Base-by-base conservation (phyloP, 192 early-diverging fungal species). In the Coemansia sp. region DNA sequence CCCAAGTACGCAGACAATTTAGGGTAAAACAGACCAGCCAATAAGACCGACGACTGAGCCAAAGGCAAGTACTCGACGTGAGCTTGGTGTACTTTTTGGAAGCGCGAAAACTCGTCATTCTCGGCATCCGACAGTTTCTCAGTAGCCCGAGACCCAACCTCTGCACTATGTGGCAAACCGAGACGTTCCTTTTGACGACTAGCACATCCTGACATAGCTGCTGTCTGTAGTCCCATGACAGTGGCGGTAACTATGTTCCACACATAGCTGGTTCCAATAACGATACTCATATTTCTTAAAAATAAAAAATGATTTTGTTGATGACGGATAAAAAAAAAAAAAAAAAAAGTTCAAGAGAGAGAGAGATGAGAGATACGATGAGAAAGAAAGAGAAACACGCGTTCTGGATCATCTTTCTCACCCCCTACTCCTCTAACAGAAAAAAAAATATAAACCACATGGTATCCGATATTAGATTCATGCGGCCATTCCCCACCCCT, bases 11-110 rank as follows among this genome's bases (percentile, higher is more conserved):
- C 82, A 10, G 85, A 77, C 10, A 76, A 57, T 49, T 74, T 76
- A 2, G 85, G 85, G 63, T 79, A 76, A 59, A 84, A 86, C 62
- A 86, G 60, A 0, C 82, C 85, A 1, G 78, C 76, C 14, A 82
- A 49, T 46, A 86, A 63, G 3, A 84, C 76, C 11, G 68, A 71
- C 21, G 77, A 74, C 75, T 82, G 81, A 14, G 72, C 79, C 6
- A 76, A 52, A n/a, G 76, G 76, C 44, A 80, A 26, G 28, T 78
- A 72, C 76, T 86, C 76, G 13, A 80, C 55, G 57, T 86, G 80
- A 44, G 77, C 77, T 19, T 76, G 73, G 65, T 84, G 70, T 16
- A 75, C 75, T 19, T 77, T 80, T 52, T 86, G 80, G 73, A 78
- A 73, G 19, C 75, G 49, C 64, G 76, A 40, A 55, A 86, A 86